Evolutionary conservation across 306 rosid species (phyloP).

Genomic region (Prunus salicina): DNA sequence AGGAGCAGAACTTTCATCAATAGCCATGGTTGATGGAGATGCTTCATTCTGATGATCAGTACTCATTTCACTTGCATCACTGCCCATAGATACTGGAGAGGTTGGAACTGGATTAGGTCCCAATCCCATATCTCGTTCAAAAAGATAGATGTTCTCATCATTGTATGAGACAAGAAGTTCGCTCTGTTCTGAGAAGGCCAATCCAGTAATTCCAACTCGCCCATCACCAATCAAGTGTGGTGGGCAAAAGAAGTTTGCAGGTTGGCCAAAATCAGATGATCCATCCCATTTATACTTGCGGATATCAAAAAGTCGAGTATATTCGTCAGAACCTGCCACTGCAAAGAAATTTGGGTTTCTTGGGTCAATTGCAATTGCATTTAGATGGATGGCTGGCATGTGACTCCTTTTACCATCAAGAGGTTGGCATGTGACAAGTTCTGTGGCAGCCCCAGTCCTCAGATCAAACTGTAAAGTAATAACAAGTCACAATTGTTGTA

Average conservation of each 20-base stretch:
- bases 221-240: slow-evolving; percentile 58
- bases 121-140: slow-evolving; percentile 79
- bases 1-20: slow-evolving; percentile 45
- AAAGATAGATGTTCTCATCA: slow-evolving; percentile 77
- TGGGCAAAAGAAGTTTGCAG: slow-evolving; percentile 72
- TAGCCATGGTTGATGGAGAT: slow-evolving; percentile 41
- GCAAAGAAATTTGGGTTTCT: slow-evolving; percentile 90
- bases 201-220: slow-evolving; percentile 81
- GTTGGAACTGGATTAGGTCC: slow-evolving; percentile 54
- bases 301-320: slow-evolving; percentile 76
- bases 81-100: slow-evolving; percentile 39
- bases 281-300: slow-evolving; percentile 81
- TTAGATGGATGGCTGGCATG: slow-evolving; percentile 51
- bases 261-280: slow-evolving; percentile 65
- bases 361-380: slow-evolving; percentile 93
- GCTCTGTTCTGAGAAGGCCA: slow-evolving; percentile 92
- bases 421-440: slow-evolving; percentile 77
- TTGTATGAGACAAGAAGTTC: slow-evolving; percentile 90
- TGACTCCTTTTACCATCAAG: slow-evolving; percentile 42
- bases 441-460: slow-evolving; percentile 60
- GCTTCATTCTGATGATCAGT: slow-evolving; percentile 32
- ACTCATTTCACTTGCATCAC: slow-evolving; percentile 60
- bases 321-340: slow-evolving; percentile 83
- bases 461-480: slow-evolving; percentile 78
- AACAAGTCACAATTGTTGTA: slow-evolving; percentile 26